Base-by-base conservation (phyloP, 2,329 filamentous ascomycete species). In the Aspergillus arachidicola region DNA sequence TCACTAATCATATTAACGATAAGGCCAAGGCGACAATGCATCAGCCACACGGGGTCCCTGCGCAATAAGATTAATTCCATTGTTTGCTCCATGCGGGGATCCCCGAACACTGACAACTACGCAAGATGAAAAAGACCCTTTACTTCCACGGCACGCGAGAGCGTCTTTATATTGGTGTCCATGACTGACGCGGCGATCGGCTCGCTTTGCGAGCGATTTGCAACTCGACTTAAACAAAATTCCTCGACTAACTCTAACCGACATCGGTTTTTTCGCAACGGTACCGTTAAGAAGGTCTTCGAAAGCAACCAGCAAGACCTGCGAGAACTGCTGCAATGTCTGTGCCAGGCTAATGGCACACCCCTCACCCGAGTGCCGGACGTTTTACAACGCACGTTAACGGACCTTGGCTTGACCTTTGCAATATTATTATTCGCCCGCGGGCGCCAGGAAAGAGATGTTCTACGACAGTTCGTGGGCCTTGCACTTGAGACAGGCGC, bases 391-490 rank as follows among this genome's bases (percentile, higher is more conserved):
- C 43, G 54, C 4, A 59, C 46, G 11, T 36, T 63, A 23, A 43
- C 53, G 30, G 34, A 81, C 54, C 69, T 76, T 2, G 67, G 70
- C 54, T 67, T 71, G 48, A 72, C 76, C 32, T 61, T 77, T 12
- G 75, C 74, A 4, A 73, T 72, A 21, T 50, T 78, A n/a, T 64
- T 78, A 2, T 76, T 73, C 58, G 69, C 71, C 14, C 68, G 66
- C 0, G 72, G 69, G 21, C 64, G 66, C n/a, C 63, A 72, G 19
- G 69, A 71, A 21, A 69, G 71, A 2, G 67, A 65, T 1, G 43
- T 63, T 16, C 23, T 66, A 32, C 32, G 67, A 68, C 58, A 61
- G 60, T 68, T 64, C 46, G 38, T 58, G 5, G 23, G 54, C 7
- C 34, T 66, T 3, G 41, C 64, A 43, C 50, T 62, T 12, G 50